Evolutionary conservation across 75 land plant genomes (phyloP).

Genomic region (Selaginella moellendorffii): DNA sequence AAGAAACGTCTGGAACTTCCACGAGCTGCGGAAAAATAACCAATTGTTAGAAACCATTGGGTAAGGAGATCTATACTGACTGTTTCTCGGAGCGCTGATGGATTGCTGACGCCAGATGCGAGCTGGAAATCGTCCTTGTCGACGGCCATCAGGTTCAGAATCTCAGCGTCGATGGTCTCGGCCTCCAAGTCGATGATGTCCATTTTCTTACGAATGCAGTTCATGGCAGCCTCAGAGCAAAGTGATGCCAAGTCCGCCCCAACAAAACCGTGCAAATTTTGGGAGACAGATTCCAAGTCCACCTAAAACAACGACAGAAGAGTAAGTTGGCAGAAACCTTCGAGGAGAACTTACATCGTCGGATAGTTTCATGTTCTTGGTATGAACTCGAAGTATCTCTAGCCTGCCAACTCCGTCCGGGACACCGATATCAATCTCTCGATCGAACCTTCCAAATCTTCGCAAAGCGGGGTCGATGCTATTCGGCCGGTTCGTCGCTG

Average conservation of each 20-base stretch:
- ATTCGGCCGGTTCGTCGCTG: too few species aligned
- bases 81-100: constrained; percentile 11
- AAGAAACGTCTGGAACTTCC: constrained; percentile 14
- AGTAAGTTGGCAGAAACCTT: not conserved
- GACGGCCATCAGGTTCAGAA: constrained; percentile 16
- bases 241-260: constrained; percentile 11
- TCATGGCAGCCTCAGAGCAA: constrained; percentile 9
- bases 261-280: constrained; percentile 9
- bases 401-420: constrained; percentile 11
- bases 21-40: constrained; percentile 8
- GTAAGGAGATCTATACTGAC: not conserved
- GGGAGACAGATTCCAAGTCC: not conserved
- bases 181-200: constrained; percentile 11
- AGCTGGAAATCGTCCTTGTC: constrained; percentile 9
- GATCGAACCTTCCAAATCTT: too few species aligned
- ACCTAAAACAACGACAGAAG: not conserved
- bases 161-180: constrained; percentile 21
- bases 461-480: too few species aligned
- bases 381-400: constrained; percentile 12
- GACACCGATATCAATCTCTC: too few species aligned
- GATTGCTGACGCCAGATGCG: constrained; percentile 6
- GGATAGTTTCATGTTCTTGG: constrained; percentile 10
- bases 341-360: constrained; percentile 4
- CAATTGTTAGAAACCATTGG: not conserved
- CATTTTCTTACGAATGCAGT: constrained; percentile 12